Conservation (phyloP, 495 filamentous ascomycete genomes). For the Mytilinidion resinicola region DNA sequence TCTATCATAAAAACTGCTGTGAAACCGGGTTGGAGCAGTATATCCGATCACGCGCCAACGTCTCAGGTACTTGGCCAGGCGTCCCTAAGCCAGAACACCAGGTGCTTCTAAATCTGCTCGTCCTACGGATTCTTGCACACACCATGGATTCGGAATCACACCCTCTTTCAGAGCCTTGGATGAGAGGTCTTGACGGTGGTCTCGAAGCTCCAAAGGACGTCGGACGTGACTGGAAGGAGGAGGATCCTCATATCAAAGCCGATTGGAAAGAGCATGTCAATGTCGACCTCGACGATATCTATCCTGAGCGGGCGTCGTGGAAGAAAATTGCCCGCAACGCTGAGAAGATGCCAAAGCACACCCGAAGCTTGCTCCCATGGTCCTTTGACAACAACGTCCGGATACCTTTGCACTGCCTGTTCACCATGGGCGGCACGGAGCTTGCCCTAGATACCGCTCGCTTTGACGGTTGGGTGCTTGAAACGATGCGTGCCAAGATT, state of each 20-base stretch:
- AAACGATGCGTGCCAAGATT: conserved; percentile 28
- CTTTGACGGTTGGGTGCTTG: conserved; percentile 32
- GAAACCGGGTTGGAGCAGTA: neutral
- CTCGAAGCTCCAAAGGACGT: neutral
- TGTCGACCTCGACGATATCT: neutral
- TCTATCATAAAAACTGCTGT: conserved; percentile 1
- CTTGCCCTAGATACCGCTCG: conserved; percentile 6
- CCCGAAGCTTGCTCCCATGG: conserved; percentile 11
- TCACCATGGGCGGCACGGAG: conserved; percentile 6
- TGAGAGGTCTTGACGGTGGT: neutral
- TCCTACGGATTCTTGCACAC: neutral
- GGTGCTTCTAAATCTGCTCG: neutral
- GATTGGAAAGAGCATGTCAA: neutral
- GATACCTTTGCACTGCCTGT: conserved; percentile 16
- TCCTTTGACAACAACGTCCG: conserved; percentile 26
- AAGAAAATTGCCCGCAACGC: neutral
- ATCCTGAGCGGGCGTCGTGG: neutral
- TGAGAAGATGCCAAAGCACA: neutral
- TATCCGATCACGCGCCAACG: neutral
- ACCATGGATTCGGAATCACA: neutral
- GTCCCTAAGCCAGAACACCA: neutral
- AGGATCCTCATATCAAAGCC: neutral
- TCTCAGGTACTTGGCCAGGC: neutral
- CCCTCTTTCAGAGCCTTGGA: conserved; percentile 1
- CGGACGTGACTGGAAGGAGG: neutral